These are phyloP conservation scores for Magnusiomyces suaveolens DNA, from an alignment of 1,139 yeast species.

Conservation along the genomic window DNA sequence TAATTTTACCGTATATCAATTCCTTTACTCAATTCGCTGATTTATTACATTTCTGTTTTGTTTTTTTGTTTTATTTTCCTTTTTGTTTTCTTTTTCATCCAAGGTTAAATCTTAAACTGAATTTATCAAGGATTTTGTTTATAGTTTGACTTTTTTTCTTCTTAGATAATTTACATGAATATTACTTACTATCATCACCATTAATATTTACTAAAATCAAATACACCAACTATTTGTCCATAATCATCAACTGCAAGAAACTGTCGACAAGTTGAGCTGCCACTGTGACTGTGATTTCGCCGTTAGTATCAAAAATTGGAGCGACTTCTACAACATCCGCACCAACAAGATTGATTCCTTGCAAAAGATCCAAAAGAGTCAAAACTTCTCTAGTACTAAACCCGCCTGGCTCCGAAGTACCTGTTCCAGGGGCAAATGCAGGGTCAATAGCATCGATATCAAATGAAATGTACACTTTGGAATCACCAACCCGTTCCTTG, in stretches of 20 bases:
- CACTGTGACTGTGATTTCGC: conserved; percentile 63
- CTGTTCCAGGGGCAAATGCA: conserved; percentile 73
- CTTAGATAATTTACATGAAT: no score
- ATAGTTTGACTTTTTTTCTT: no score
- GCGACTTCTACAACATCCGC: conserved; percentile 75
- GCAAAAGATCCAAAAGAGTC: conserved; percentile 49
- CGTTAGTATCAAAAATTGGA: conserved; percentile 53
- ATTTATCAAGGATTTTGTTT: no score
- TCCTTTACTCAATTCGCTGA: no score
- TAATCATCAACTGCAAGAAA: conserved; percentile 21
- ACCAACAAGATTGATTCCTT: conserved; percentile 54
- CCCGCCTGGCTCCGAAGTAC: conserved; percentile 78
- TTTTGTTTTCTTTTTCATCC: no score
- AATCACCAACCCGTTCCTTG: conserved; percentile 42
- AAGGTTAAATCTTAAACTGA: no score
- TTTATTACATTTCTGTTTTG: no score
- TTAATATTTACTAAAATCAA: no score
- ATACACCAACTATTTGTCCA: not conserved
- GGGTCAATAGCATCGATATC: conserved; percentile 78
- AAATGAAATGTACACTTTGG: conserved; percentile 61
- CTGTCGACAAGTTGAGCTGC: conserved; percentile 57
- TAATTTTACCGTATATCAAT: no score
- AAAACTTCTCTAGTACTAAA: conserved; percentile 65
- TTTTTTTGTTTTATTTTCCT: no score
- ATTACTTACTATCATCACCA: no score